phyloP scores from a whole-genome alignment of 2,329 filamentous ascomycete species.

The Aureobasidium sp. region DNA sequence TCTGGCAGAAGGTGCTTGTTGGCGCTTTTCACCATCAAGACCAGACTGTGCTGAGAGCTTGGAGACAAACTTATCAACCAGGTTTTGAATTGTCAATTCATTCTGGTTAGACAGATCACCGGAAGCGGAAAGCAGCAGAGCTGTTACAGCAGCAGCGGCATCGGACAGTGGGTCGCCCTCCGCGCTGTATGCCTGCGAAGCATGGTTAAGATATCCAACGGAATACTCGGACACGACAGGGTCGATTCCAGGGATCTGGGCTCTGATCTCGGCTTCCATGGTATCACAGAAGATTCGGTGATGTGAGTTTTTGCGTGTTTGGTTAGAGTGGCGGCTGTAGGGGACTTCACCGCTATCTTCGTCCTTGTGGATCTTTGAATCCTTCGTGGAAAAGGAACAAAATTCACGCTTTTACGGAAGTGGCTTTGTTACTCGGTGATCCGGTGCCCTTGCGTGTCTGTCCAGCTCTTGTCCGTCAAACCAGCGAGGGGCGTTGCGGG shows the following conservation, averaged over 20 bases:
- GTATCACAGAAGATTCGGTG: neutral
- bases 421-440: neutral
- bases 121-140: constrained; percentile 86
- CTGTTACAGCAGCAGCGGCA: constrained; percentile 76
- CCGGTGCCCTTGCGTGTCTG: neutral
- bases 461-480: constrained; percentile 10
- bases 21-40: constrained; percentile 55
- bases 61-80: constrained; percentile 85
- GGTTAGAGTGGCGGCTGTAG: constrained; percentile 11
- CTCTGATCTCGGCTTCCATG: constrained; percentile 33
- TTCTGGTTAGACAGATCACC: constrained; percentile 67
- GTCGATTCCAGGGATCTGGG: constrained; percentile 30
- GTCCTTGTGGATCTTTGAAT: constrained; percentile 9
- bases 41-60: constrained; percentile 70
- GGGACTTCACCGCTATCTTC: constrained; percentile 6
- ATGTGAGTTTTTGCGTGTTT: constrained; percentile 8
- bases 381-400: neutral
- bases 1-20: constrained; percentile 68
- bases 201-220: constrained; percentile 88
- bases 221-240: constrained; percentile 33
- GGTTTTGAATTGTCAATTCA: constrained; percentile 68
- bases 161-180: constrained; percentile 77
- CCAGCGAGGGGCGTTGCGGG: constrained; percentile 7
- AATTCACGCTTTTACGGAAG: constrained; percentile 5
- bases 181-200: constrained; percentile 71